A percentile compares a stretch with the other conserved stretches of the same genome.
phyloP scores from a whole-genome alignment of 768 basidiomycete genomes.

The Panaeolus cyanescens region DNA sequence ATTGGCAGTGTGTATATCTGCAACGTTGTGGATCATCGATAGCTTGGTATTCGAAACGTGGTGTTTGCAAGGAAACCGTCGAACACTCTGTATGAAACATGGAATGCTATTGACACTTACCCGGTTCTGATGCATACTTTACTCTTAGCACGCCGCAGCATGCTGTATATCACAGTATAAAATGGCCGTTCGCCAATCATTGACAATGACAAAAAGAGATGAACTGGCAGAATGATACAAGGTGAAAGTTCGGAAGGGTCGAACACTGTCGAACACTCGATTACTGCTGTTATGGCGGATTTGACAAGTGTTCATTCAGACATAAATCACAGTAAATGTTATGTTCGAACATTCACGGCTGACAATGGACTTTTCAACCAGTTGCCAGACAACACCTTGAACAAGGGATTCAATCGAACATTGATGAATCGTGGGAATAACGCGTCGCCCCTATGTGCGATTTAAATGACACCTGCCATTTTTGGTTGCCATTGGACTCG shows the following conservation, averaged over 20 bases:
- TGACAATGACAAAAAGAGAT: neutral
- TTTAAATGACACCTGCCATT: neutral
- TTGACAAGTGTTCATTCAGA: no score
- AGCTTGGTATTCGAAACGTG: neutral
- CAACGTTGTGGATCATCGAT: neutral
- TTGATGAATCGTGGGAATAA: neutral
- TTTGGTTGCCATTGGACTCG: neutral
- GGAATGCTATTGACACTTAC: neutral
- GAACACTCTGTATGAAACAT: neutral
- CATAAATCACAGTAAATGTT: no score
- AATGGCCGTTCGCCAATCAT: neutral
- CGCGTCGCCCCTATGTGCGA: slow-evolving; percentile 2
- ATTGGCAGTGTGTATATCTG: neutral
- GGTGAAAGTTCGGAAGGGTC: no score
- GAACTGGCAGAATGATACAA: no score
- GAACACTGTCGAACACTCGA: no score
- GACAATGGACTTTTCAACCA: no score
- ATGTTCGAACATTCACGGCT: no score
- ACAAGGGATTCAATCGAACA: no score
- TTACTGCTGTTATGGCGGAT: no score
- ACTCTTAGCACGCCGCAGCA: neutral
- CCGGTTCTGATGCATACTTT: neutral
- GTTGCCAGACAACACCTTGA: no score
- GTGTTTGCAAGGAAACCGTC: neutral
- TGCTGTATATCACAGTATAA: neutral